Percentiles rank a stretch among this genome's conserved stretches.
phyloP scores from a whole-genome alignment of 306 rosid genomes.

The Spatholobus suberectus region DNA sequence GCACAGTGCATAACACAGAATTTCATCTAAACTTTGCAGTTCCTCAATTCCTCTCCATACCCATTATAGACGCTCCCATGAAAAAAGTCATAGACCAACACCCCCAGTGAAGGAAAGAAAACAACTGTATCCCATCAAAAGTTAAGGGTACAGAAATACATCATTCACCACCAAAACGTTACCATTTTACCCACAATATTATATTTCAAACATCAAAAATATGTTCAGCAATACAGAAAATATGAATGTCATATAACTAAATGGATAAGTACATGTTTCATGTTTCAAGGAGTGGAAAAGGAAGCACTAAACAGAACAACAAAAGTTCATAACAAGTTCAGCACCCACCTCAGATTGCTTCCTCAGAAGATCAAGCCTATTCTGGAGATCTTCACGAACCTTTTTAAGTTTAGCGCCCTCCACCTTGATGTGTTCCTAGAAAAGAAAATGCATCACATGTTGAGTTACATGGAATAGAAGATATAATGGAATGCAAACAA shows the following conservation, averaged over 20 bases:
- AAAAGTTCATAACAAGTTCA: slow-evolving; percentile 18
- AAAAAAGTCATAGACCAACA: slow-evolving; percentile 11
- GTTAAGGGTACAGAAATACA: slow-evolving; percentile 21
- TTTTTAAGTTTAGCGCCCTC: slow-evolving; percentile 71
- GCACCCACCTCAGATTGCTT: slow-evolving; percentile 85
- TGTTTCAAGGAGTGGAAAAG: slow-evolving; percentile 24
- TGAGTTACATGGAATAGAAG: slow-evolving; percentile 27
- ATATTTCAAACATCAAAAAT: slow-evolving; percentile 24
- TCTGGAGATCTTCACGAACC: slow-evolving; percentile 81
- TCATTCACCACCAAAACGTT: slow-evolving; percentile 31
- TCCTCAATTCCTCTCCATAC: slow-evolving; percentile 20
- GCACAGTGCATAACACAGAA: not conserved
- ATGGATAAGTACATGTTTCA: slow-evolving; percentile 13
- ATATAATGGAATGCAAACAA: slow-evolving; percentile 31
- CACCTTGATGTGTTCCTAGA: slow-evolving; percentile 71
- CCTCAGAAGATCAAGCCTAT: slow-evolving; percentile 75
- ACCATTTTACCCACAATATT: slow-evolving; percentile 20
- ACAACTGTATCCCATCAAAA: slow-evolving; percentile 25
- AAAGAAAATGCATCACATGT: slow-evolving; percentile 33
- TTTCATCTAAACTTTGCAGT: slow-evolving; percentile 4
- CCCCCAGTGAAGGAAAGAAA: slow-evolving; percentile 14
- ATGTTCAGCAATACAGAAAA: slow-evolving; percentile 11
- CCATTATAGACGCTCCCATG: slow-evolving; percentile 7
- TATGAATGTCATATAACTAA: slow-evolving; percentile 15
- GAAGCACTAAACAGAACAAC: slow-evolving; percentile 1